These are phyloP conservation scores for Mucor lusitanicus DNA, from an alignment of 371 early-diverging fungal species.

Conservation along the genomic window DNA sequence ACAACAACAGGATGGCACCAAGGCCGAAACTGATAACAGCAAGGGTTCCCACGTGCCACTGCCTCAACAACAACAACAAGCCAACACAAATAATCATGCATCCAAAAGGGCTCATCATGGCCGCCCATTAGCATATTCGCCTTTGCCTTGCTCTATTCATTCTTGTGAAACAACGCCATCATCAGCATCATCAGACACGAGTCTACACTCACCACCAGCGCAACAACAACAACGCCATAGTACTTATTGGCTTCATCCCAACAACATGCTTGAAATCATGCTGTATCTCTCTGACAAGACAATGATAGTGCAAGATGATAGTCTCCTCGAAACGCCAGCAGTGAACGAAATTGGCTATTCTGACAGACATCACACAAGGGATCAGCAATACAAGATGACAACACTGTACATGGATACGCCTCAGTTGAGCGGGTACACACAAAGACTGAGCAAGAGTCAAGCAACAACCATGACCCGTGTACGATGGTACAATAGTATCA, in stretches of 20 bases:
- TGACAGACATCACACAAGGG: not conserved
- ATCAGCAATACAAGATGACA: slow-evolving; percentile 1
- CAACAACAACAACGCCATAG: not conserved
- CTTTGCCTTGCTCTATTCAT: not conserved
- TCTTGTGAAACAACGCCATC: slow-evolving; percentile 11
- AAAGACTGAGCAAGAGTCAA: not conserved
- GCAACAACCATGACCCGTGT: slow-evolving; percentile 3
- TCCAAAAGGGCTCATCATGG: not conserved
- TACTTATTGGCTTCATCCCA: slow-evolving; percentile 23
- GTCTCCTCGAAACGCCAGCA: not conserved
- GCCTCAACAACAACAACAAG: not conserved
- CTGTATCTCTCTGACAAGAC: slow-evolving; percentile 8
- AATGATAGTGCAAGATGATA: not conserved
- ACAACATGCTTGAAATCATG: slow-evolving; percentile 16
- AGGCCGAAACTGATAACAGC: not conserved
- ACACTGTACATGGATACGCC: slow-evolving; percentile 19
- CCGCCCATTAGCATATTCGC: not conserved
- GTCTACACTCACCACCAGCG: not conserved
- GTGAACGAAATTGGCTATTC: slow-evolving; percentile 12
- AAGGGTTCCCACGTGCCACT: not conserved
- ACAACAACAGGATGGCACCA: not conserved
- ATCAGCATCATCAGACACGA: not conserved
- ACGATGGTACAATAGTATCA: slow-evolving; percentile 2
- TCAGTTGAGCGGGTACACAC: slow-evolving; percentile 11
- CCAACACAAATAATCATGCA: slow-evolving; percentile 2